Percentiles rank a stretch among this genome's conserved stretches.
Evolutionary conservation across 257 asterid species (phyloP).

Genomic region (Handroanthus guayacan): DNA sequence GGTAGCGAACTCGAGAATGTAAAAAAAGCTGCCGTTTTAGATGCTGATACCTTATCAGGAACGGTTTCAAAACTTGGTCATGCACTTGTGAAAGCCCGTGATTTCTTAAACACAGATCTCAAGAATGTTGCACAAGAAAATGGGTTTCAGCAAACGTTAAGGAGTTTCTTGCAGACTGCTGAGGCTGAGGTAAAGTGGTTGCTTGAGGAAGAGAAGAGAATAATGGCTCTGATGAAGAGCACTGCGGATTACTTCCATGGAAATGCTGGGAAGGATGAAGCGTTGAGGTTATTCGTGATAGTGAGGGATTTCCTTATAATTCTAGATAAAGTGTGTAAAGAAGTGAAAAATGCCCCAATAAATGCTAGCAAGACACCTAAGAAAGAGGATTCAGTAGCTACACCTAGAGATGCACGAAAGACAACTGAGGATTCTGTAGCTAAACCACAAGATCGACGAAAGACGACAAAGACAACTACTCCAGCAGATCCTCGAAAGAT

Average conservation of each 20-base stretch:
- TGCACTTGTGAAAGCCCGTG: slow-evolving; percentile 42
- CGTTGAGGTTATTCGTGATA: slow-evolving; percentile 55
- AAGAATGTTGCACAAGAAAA: slow-evolving; percentile 43
- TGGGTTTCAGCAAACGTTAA: slow-evolving; percentile 53
- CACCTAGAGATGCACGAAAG: slow-evolving; percentile 20
- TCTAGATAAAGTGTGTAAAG: slow-evolving; percentile 69
- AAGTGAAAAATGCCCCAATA: slow-evolving; percentile 52
- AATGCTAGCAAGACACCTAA: slow-evolving; percentile 28
- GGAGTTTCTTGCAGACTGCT: slow-evolving; percentile 50
- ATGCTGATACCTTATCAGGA: slow-evolving; percentile 55
- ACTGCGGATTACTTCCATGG: slow-evolving; percentile 79
- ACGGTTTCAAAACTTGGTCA: slow-evolving; percentile 55
- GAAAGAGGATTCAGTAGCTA: slow-evolving; percentile 41
- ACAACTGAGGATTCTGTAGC: background rate
- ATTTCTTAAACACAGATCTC: slow-evolving; percentile 49
- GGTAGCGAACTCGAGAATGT: slow-evolving; percentile 63
- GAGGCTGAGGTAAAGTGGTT: slow-evolving; percentile 52
- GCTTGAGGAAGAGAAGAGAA: slow-evolving; percentile 62
- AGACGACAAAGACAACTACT: background rate
- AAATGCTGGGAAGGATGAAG: slow-evolving; percentile 65
- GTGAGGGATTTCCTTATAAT: slow-evolving; percentile 68
- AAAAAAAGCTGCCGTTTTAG: slow-evolving; percentile 64
- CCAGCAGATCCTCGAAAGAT: slow-evolving; percentile 37
- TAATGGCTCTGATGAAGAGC: slow-evolving; percentile 59
- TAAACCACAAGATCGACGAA: slow-evolving; percentile 34